phyloP scores from a whole-genome alignment of 768 basidiomycete genomes.

The Tricholoma sp. region DNA sequence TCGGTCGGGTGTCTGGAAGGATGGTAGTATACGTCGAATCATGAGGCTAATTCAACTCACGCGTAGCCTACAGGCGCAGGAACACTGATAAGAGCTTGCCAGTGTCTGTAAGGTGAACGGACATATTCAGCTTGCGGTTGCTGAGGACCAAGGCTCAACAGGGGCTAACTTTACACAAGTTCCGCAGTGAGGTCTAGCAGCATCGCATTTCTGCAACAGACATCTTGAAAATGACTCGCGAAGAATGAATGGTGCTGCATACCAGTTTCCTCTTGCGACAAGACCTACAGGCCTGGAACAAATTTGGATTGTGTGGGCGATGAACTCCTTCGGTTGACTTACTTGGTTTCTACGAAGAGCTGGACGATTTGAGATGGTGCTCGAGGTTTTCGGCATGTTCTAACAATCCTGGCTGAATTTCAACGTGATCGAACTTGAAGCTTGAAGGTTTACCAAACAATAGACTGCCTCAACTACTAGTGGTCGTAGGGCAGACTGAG shows the following conservation, averaged over 20 bases:
- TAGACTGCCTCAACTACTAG: background rate
- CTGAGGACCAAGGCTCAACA: background rate
- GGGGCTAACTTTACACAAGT: conserved; percentile 74
- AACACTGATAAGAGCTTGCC: conserved; percentile 77
- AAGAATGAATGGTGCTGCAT: conserved; percentile 20
- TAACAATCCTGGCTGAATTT: background rate
- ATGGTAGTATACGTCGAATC: conserved; percentile 9
- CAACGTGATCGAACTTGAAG: background rate
- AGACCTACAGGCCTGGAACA: conserved; percentile 66
- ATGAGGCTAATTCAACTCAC: conserved; percentile 35
- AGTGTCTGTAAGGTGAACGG: conserved; percentile 47
- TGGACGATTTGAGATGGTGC: conserved; percentile 44
- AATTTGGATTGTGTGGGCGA: background rate
- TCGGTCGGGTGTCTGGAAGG: conserved; percentile 69
- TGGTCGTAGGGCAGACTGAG: background rate
- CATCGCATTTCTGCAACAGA: conserved; percentile 74
- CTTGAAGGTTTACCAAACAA: background rate
- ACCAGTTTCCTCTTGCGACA: conserved; percentile 85
- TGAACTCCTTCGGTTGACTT: conserved; percentile 7
- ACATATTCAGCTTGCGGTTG: background rate
- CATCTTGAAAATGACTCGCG: background rate
- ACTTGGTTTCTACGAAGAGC: conserved; percentile 81
- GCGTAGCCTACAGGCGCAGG: conserved; percentile 83
- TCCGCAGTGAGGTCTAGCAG: conserved; percentile 77
- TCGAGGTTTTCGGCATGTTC: conserved; percentile 64